Base-by-base conservation (phyloP, 768 basidiomycete species). In the Rhodotorula kratochvilovae region DNA sequence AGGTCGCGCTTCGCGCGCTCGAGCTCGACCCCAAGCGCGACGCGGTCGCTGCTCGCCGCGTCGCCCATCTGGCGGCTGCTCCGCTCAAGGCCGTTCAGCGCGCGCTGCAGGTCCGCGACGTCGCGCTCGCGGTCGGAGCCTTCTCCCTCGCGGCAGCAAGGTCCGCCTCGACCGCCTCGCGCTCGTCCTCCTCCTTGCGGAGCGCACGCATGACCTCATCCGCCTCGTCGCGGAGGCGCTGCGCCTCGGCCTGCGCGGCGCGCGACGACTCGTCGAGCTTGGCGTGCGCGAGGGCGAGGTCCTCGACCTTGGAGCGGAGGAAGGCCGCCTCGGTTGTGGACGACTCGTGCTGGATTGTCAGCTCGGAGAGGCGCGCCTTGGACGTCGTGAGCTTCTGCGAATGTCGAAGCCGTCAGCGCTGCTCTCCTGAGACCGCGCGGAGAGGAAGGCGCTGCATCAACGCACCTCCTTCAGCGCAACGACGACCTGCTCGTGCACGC, bases 1-100 rank as follows among this genome's bases (percentile, higher is more conserved):
- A 96, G 77, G 78, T 99, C 95, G 39, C 93, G 85, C 79, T 88
- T 88, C 60, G 93, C 81, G 5, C 92, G 83, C 72, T 97, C 95
- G 1, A 90, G 84, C 80, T 99, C 94, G 29, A 97, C 85, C 79
- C 96, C 91, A 43, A 97, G 81, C 0, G 90, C 90, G 82, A 92
- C 91, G 55, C 87, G 84, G 33, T 92, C 89, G 5, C 87, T 88
- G 0, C 89, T 89, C 77, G 90, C 89, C 21, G 88, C 87, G 81
- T 95, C 91, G 31, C 94, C 94, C 0, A 88, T 84, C 67, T 87
- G 84, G 81, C 88, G 88, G 33, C 87, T 87, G 79, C 93, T 91
- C 39, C 84, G 82, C 77, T 96, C 92, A 58, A 90, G 80, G 2
- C 83, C 80, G 72, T 86, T 85, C n/a, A 96, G 82, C 0, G 88